A percentile compares a stretch with the other conserved stretches of the same genome.
Conservation (phyloP, 257 asterid genomes). For the Coffea canephora region DNA sequence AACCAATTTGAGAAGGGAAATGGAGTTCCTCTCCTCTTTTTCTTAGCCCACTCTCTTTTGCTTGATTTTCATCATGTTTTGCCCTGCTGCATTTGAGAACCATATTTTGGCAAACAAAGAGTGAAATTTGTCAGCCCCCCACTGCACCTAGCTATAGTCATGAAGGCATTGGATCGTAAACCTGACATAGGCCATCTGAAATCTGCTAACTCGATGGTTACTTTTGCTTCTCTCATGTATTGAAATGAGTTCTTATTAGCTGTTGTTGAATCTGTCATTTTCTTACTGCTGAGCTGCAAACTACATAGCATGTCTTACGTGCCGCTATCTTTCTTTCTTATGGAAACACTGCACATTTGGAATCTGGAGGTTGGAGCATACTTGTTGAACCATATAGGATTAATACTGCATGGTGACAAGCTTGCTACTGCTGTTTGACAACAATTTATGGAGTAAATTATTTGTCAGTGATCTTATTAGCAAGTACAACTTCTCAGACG, state of each 20-base stretch:
- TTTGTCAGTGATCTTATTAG: not conserved
- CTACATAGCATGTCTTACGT: not conserved
- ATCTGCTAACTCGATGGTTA: not conserved
- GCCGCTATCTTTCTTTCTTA: not conserved
- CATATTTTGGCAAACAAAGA: not conserved
- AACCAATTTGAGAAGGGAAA: not conserved
- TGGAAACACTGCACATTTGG: not conserved
- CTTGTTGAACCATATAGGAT: not conserved
- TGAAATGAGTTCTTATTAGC: not conserved
- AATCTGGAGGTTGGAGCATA: not conserved
- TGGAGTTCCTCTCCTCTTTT: not conserved
- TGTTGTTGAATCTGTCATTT: conserved; percentile 3
- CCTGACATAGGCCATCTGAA: not conserved
- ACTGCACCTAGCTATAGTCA: not conserved
- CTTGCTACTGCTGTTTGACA: not conserved
- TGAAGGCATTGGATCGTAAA: not conserved
- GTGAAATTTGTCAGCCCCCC: not conserved
- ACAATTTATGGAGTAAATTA: not conserved
- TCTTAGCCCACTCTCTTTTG: not conserved
- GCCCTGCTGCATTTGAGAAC: not conserved
- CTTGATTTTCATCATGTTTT: conserved; percentile 1
- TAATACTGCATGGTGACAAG: not conserved
- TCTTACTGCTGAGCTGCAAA: not conserved
- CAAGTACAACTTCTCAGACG: too few species aligned
- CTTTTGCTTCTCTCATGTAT: not conserved